Conservation (phyloP, 805 yeast species). For the Brettanomyces custersianus region DNA sequence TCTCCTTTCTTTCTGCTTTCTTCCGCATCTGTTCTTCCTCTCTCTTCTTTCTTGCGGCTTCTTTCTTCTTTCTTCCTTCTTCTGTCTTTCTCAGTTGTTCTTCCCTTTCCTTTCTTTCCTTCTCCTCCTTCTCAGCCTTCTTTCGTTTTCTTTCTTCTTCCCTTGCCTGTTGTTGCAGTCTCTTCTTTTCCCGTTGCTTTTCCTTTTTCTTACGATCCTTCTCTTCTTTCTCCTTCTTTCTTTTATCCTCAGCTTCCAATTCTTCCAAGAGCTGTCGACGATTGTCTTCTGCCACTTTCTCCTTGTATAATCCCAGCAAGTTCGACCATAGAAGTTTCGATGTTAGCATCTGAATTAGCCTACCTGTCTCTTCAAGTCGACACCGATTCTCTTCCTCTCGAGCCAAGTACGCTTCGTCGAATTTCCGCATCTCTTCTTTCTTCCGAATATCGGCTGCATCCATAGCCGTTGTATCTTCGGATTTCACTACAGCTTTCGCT, state of each 20-base stretch:
- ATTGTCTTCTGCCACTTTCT: constrained; percentile 70
- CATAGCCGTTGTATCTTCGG: constrained; percentile 22
- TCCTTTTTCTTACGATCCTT: constrained; percentile 59
- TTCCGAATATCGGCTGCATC: constrained; percentile 32
- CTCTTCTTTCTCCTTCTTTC: constrained; percentile 56
- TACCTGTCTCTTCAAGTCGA: constrained; percentile 69
- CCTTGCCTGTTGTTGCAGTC: constrained; percentile 49
- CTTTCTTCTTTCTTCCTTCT: constrained; percentile 38
- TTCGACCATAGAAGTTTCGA: constrained; percentile 70
- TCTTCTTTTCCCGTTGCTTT: constrained; percentile 62
- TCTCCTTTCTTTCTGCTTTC: constrained; percentile 5
- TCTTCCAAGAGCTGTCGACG: constrained; percentile 55
- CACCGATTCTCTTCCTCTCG: constrained; percentile 35
- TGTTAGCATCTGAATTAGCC: constrained; percentile 70
- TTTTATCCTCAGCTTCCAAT: constrained; percentile 58
- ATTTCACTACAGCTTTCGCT: constrained; percentile 7
- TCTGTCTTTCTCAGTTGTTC: constrained; percentile 35
- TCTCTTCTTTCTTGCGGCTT: constrained; percentile 32
- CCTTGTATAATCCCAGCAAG: constrained; percentile 68
- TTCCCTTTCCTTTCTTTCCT: constrained; percentile 18
- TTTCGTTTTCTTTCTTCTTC: constrained; percentile 51
- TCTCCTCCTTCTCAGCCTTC: constrained; percentile 6
- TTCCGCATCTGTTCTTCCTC: constrained; percentile 8
- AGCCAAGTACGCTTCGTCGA: not conserved
- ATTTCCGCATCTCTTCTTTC: constrained; percentile 26